Base-by-base conservation (phyloP, 805 yeast species). In the Myxozyma udenii region DNA sequence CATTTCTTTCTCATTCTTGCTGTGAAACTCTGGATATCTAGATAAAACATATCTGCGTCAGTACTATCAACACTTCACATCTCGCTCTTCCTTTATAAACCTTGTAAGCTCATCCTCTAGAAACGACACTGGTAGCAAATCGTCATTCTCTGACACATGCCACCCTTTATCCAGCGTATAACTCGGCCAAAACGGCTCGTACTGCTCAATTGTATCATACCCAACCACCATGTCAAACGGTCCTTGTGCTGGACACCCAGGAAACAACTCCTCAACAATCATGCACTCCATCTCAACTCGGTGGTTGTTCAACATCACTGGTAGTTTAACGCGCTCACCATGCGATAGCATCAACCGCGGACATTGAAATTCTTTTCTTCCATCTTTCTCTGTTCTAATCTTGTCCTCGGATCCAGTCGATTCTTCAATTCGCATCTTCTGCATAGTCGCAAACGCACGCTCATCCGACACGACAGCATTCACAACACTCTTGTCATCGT, bases 171-270 rank as follows among this genome's bases (percentile, higher is more conserved):
- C 23, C 18, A 19, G 37, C 23, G 18, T 44, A 25, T 42, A 48
- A 23, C 26, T 23, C n/a, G 35, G 40, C 56, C 58, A 54, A 5
- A 51, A 22, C 25, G 32, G 22, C 14, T 37, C 40, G 26, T 39
- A 23, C 26, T 26, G 9, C 16, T 11, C 36, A 12, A 54, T 24
- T 25, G 19, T 33, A n/a, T 28, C 38, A 16, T 46, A 30, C 7
- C 55, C 56, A 25, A 46, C 14, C 11, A 51, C 21, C 21, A 51
- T 33, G 19, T 51, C 56, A 30, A 51, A 46, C 12, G 46, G 46
- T 2, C 36, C 22, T 28, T 44, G 36, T 14, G 36, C 44, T 16
- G 5, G 19, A n/a, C 24, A 32, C 4, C 39, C 48, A n/a, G 57
- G 55, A 46, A 50, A 30, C 16, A 51, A 21, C 28, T 45, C 55